Conservation (phyloP, 2,329 filamentous ascomycete genomes). For the Xylariaceae sp. region DNA sequence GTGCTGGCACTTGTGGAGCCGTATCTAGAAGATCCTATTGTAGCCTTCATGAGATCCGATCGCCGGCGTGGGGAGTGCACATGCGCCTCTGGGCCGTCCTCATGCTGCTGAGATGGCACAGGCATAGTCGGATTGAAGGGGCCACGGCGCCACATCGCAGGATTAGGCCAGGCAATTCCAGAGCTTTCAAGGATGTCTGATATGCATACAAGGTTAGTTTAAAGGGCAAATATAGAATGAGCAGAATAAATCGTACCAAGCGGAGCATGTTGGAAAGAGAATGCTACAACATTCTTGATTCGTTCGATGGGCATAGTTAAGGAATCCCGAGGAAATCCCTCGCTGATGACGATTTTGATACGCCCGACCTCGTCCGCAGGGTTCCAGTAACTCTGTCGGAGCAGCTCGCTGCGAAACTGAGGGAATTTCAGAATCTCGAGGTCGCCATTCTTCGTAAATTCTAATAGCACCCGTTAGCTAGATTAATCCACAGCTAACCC, state of each 20-base stretch:
- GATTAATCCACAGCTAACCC: background rate
- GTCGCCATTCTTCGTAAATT: constrained; percentile 62
- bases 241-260: constrained; percentile 58
- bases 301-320: constrained; percentile 63
- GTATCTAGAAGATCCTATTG: constrained; percentile 24
- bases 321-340: constrained; percentile 68
- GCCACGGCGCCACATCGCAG: constrained; percentile 67
- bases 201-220: constrained; percentile 20
- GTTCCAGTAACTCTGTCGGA: constrained; percentile 74
- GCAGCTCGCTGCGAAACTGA: constrained; percentile 69
- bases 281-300: constrained; percentile 74
- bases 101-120: constrained; percentile 48
- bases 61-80: constrained; percentile 64
- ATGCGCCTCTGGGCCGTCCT: constrained; percentile 61
- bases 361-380: constrained; percentile 73
- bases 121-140: constrained; percentile 49
- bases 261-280: constrained; percentile 86
- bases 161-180: constrained; percentile 81
- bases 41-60: constrained; percentile 29
- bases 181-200: constrained; percentile 75
- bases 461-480: constrained; percentile 44
- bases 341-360: constrained; percentile 77
- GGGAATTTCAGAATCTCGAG: constrained; percentile 73
- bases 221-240: background rate
- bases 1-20: constrained; percentile 27